Evolutionary conservation across 164 flowering plant species (phyloP).

Genomic region (Stephania yunnanensis): DNA sequence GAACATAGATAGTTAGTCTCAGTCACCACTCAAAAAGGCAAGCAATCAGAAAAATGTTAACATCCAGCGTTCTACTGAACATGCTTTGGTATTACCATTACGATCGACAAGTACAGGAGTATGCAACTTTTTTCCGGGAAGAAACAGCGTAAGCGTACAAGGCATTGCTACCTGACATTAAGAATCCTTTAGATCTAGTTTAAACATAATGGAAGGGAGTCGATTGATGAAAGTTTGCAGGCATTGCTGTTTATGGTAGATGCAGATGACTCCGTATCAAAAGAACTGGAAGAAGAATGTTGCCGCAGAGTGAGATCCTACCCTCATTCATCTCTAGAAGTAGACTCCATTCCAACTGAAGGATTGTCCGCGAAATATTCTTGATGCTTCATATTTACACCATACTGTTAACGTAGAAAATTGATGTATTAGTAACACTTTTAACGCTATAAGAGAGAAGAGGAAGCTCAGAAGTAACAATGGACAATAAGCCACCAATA

Average conservation of each 20-base stretch:
- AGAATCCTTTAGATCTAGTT: neutral
- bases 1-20: neutral
- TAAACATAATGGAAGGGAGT: neutral
- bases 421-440: conserved; percentile 3
- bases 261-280: neutral
- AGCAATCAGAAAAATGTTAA: neutral
- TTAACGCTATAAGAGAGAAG: neutral
- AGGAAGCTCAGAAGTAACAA: neutral
- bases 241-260: neutral
- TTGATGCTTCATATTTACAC: conserved; percentile 79
- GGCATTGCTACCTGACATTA: neutral
- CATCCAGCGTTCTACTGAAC: neutral
- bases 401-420: conserved; percentile 41
- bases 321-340: conserved; percentile 55
- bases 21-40: neutral
- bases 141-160: neutral
- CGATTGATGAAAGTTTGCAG: neutral
- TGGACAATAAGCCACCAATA: neutral
- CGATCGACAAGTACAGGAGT: neutral
- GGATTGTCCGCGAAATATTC: conserved; percentile 93
- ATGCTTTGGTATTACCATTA: neutral
- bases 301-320: neutral
- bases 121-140: neutral
- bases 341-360: conserved; percentile 58
- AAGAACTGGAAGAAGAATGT: neutral